These are phyloP conservation scores for Monsonia emarginata DNA, from an alignment of 441 rosid species.

Conservation along the genomic window DNA sequence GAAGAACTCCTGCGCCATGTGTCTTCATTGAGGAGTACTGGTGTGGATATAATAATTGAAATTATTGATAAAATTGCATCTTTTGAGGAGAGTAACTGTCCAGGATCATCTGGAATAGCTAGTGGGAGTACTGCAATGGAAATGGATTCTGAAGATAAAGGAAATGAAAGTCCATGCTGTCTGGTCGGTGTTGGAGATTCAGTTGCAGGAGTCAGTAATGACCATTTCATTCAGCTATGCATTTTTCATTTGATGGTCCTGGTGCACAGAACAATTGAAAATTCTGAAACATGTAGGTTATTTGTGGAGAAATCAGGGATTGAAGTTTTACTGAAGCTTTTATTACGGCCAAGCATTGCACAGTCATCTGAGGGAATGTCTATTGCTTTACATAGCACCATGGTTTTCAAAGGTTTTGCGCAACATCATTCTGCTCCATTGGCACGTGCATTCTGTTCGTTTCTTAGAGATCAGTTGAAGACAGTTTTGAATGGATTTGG, in stretches of 20 bases:
- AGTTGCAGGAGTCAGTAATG: slow-evolving; percentile 48
- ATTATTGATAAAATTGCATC: slow-evolving; percentile 69
- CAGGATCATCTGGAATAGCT: slow-evolving; percentile 42
- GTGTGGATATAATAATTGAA: slow-evolving; percentile 90
- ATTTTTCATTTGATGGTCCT: slow-evolving; percentile 90
- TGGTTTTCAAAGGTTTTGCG: slow-evolving; percentile 95
- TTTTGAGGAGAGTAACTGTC: slow-evolving; percentile 38
- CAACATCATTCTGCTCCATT: slow-evolving; percentile 91
- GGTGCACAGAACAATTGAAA: slow-evolving; percentile 93
- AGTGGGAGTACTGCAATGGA: slow-evolving; percentile 73
- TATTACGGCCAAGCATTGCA: slow-evolving; percentile 71
- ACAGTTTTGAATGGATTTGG: slow-evolving; percentile 57
- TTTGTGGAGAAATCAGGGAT: slow-evolving; percentile 98
- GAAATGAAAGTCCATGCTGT: slow-evolving; percentile 38
- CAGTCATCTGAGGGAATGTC: slow-evolving; percentile 96
- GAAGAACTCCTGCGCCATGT: slow-evolving; percentile 98
- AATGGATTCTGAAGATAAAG: slow-evolving; percentile 72
- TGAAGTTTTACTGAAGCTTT: slow-evolving; percentile 78
- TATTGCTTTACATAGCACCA: slow-evolving; percentile 90
- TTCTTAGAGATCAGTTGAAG: slow-evolving; percentile 67
- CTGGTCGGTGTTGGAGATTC: slow-evolving; percentile 37
- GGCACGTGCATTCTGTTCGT: slow-evolving; percentile 78
- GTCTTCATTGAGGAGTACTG: slow-evolving; percentile 66
- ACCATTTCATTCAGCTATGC: slow-evolving; percentile 77
- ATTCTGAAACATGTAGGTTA: slow-evolving; percentile 83